A percentile compares a stretch with the other conserved stretches of the same genome.
Conservation (phyloP, 2,329 filamentous ascomycete genomes). For the Stagonosporopsis rhizophila region DNA sequence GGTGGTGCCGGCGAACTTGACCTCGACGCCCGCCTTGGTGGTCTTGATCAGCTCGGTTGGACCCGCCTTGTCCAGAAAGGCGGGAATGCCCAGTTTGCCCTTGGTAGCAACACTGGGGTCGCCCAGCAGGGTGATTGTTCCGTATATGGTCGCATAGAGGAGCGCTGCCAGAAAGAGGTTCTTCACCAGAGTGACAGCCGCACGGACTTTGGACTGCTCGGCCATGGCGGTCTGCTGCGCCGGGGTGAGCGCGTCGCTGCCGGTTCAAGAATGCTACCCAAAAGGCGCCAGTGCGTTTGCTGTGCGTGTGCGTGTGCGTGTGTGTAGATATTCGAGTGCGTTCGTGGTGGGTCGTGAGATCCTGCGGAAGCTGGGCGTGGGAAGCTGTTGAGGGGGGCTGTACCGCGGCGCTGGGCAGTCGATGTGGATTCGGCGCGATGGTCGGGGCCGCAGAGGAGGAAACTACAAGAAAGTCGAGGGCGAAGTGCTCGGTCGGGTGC, state of each 20-base stretch:
- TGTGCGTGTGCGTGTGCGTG: neutral
- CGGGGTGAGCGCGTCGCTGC: constrained; percentile 30
- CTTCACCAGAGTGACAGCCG: constrained; percentile 50
- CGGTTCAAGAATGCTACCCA: constrained; percentile 13
- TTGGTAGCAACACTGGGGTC: constrained; percentile 50
- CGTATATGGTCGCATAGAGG: constrained; percentile 53
- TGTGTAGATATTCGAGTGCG: neutral
- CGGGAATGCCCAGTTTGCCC: constrained; percentile 52
- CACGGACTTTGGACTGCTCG: constrained; percentile 40
- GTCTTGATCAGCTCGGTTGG: constrained; percentile 52
- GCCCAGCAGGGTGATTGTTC: constrained; percentile 51
- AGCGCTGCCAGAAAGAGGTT: constrained; percentile 54
- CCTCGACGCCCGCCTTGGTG: constrained; percentile 49
- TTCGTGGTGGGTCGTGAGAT: neutral
- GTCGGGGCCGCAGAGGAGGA: neutral
- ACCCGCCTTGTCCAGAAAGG: constrained; percentile 51
- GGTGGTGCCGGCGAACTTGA: constrained; percentile 53
- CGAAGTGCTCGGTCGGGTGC: neutral
- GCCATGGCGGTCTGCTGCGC: constrained; percentile 39
- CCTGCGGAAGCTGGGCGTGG: constrained; percentile 4
- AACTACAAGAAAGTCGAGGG: neutral
- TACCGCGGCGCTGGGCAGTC: neutral
- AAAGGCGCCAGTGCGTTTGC: constrained; percentile 17
- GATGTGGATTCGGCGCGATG: neutral
- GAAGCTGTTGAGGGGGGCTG: constrained; percentile 8